Evolutionary conservation across 768 basidiomycete species (phyloP).

Genomic region (Sistotremastrum niveocremeum): DNA sequence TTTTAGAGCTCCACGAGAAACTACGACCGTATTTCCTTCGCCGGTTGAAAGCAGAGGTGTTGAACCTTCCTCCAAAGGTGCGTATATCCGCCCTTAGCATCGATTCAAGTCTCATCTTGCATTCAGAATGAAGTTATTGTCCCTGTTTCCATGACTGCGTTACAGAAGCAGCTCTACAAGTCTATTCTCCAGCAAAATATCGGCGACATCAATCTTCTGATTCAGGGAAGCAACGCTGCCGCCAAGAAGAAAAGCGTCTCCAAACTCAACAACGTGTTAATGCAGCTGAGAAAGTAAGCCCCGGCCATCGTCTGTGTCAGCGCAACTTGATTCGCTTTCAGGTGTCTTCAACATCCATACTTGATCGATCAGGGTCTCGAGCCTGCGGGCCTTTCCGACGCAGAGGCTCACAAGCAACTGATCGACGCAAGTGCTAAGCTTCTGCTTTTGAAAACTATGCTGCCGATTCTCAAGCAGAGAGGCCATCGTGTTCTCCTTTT

Average conservation of each 20-base stretch:
- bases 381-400: slow-evolving; percentile 38
- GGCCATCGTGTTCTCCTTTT: slow-evolving; percentile 87
- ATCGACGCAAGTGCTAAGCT: slow-evolving; percentile 82
- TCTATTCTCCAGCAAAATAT: slow-evolving; percentile 70
- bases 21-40: slow-evolving; percentile 87
- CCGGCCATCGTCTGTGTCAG: neutral
- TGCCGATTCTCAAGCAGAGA: slow-evolving; percentile 72
- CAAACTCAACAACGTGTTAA: slow-evolving; percentile 68
- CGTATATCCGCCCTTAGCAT: neutral
- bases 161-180: slow-evolving; percentile 83
- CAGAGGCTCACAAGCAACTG: slow-evolving; percentile 63
- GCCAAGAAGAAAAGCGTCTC: slow-evolving; percentile 27
- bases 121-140: slow-evolving; percentile 80
- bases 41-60: slow-evolving; percentile 84
- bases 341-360: slow-evolving; percentile 88
- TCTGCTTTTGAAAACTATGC: slow-evolving; percentile 55
- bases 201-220: slow-evolving; percentile 48
- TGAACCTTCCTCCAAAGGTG: slow-evolving; percentile 87
- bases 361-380: slow-evolving; percentile 73
- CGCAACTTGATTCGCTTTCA: slow-evolving; percentile 16
- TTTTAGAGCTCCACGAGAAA: slow-evolving; percentile 65
- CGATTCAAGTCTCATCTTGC: neutral
- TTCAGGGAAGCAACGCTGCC: slow-evolving; percentile 25
- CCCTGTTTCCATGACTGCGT: slow-evolving; percentile 72
- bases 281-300: slow-evolving; percentile 76